These are phyloP conservation scores for Tremella fuciformis DNA, from an alignment of 768 basidiomycete genomes.

Conservation along the genomic window DNA sequence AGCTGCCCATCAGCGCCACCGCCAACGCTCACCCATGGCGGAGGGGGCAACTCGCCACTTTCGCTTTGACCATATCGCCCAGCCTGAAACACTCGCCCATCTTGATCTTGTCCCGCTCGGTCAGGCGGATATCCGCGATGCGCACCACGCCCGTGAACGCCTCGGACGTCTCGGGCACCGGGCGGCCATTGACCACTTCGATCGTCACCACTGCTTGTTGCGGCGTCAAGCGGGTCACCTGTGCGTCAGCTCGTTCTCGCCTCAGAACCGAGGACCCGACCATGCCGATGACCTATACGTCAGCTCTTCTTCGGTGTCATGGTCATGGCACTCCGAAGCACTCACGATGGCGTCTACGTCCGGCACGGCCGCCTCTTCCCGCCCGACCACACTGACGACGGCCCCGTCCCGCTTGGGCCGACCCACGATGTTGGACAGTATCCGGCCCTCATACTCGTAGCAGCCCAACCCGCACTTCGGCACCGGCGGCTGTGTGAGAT, in stretches of 20 bases:
- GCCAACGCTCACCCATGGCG: background rate
- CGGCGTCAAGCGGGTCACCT: constrained; percentile 50
- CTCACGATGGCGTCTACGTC: constrained; percentile 46
- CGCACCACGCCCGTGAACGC: constrained; percentile 51
- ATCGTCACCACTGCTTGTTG: constrained; percentile 49
- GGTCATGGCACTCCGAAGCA: background rate
- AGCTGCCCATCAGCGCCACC: constrained; percentile 32
- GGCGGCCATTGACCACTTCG: constrained; percentile 45
- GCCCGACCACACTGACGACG: constrained; percentile 44
- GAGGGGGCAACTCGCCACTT: constrained; percentile 41
- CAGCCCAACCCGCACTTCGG: constrained; percentile 47
- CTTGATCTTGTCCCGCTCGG: constrained; percentile 46
- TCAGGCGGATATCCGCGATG: constrained; percentile 48
- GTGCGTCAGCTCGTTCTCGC: background rate
- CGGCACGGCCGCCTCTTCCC: constrained; percentile 43
- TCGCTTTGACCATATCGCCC: constrained; percentile 51
- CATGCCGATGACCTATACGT: constrained; percentile 40
- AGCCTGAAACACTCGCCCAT: constrained; percentile 52
- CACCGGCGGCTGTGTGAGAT: constrained; percentile 33
- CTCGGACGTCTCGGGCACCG: constrained; percentile 48
- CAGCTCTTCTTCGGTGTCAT: background rate
- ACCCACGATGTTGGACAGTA: constrained; percentile 46
- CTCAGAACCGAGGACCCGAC: constrained; percentile 16
- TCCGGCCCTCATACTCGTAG: constrained; percentile 40
- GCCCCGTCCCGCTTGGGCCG: constrained; percentile 37